Evolutionary conservation across 177 flowering plant genomes (phyloP), one percentile per base, ranked within the genome.

Genomic region (Vitis hybrid): DNA sequence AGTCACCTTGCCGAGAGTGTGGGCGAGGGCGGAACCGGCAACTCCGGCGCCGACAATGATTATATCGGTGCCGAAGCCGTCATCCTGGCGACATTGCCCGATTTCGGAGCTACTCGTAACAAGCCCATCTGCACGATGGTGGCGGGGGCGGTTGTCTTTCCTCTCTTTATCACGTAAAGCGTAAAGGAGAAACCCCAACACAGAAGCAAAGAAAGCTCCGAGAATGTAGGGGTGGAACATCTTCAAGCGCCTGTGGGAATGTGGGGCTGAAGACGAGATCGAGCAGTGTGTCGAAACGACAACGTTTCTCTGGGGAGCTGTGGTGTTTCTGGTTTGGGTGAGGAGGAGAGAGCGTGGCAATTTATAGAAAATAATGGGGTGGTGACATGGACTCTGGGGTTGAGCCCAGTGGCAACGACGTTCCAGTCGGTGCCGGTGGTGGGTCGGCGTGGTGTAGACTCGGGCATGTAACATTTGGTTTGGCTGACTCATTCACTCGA

Each of bases 41-140:
- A 80, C 80, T n/a, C 82, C 82, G 13, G 82, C 80, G 24, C 82
- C 82, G 65, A 80, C 82, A 28, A 80, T 70, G 71, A 80, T 75
- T 50, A 80, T 69, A 50, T 80, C 83, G 18, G 73, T 51, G 20
- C 67, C 74, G 20, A 73, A 28, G 38, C 49, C 72, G 11, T 15
- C 7, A 18, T 50, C 68, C n/a, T 65, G n/a, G 56, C 2, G 52
- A 59, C 12, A 44, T 49, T 33, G 50, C 19, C 74, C 62, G 5
- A 13, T 7, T 33, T 2, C 59, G 59, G 59, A 22, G 70, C 19
- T 7, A 54, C 19, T 24, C 31, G 10, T 52, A 12, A 47, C 19
- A 53, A 13, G 14, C 15, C 47, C 61, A 4, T 62, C 17, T 33
- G 1, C 49, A 3, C 67, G 63, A 57, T 55, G 2, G 2, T 13